Percentiles rank a stretch among this genome's conserved stretches.
phyloP scores from a whole-genome alignment of 139 green algal species.

The Chlorella sp. region DNA sequence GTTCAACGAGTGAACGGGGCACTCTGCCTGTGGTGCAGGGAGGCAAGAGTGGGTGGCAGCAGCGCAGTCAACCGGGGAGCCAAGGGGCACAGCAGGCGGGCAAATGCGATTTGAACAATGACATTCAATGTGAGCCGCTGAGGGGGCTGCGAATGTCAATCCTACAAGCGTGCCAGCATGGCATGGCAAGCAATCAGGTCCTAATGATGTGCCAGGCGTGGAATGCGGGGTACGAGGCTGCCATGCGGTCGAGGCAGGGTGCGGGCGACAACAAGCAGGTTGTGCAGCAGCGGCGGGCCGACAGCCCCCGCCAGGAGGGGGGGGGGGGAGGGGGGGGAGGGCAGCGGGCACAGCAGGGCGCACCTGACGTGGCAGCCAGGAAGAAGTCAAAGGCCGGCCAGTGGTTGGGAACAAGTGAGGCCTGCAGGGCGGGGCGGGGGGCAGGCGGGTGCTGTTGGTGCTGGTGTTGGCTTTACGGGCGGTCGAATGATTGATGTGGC shows the following conservation, averaged over 20 bases:
- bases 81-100: background rate
- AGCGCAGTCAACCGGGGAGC: too few species aligned
- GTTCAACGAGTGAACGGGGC: too few species aligned
- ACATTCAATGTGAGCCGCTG: background rate
- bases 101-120: too few species aligned
- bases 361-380: slow-evolving; percentile 1
- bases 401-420: background rate
- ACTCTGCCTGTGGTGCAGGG: too few species aligned
- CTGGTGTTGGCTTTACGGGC: background rate
- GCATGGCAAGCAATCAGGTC: too few species aligned
- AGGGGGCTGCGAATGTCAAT: too few species aligned
- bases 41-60: too few species aligned
- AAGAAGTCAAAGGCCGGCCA: slow-evolving; percentile 28
- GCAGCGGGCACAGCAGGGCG: background rate
- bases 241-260: background rate
- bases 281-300: too few species aligned
- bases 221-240: background rate
- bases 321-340: too few species aligned
- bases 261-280: background rate
- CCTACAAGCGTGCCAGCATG: too few species aligned
- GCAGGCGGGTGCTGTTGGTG: background rate
- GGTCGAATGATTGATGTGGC: background rate
- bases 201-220: too few species aligned
- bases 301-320: too few species aligned
- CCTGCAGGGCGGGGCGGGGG: background rate